Conservation (phyloP, 164 flowering plant genomes). For the Protea cynaroides region DNA sequence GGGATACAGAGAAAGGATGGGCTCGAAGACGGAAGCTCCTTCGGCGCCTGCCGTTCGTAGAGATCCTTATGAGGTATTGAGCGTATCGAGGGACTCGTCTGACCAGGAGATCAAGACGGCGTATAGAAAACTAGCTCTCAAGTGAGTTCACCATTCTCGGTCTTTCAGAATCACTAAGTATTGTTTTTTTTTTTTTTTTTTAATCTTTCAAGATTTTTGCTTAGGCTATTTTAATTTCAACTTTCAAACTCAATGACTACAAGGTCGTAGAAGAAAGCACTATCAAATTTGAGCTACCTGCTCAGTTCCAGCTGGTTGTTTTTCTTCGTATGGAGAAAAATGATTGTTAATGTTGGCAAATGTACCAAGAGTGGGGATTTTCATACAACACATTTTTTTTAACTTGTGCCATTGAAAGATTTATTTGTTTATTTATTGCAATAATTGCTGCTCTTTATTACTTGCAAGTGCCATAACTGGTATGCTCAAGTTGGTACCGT, state of each 20-base stretch:
- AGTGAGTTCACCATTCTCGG: constrained; percentile 37
- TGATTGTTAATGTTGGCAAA: not conserved
- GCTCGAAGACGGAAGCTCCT: constrained; percentile 60
- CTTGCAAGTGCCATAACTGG: not conserved
- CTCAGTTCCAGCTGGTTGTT: not conserved
- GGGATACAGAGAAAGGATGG: constrained; percentile 20
- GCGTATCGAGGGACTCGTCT: constrained; percentile 63
- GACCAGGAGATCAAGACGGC: constrained; percentile 97
- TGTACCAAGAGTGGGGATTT: not conserved
- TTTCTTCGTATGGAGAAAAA: not conserved
- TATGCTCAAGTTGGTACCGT: not conserved
- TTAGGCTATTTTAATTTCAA: not conserved
- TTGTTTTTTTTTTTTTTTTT: not conserved
- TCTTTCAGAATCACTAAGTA: not conserved
- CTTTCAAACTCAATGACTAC: not conserved
- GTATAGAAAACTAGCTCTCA: constrained; percentile 89
- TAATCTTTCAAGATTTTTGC: not conserved
- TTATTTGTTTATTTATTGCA: not conserved
- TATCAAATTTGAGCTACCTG: not conserved
- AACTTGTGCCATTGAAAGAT: not conserved
- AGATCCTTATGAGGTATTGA: constrained; percentile 91
- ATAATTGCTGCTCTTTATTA: not conserved
- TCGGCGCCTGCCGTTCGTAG: constrained; percentile 59
- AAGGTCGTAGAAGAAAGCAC: not conserved
- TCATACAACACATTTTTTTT: not conserved